These are phyloP conservation scores for Hyaloperonospora arabidopsidis DNA, from an alignment of 352 stramenopile species.

Conservation along the genomic window DNA sequence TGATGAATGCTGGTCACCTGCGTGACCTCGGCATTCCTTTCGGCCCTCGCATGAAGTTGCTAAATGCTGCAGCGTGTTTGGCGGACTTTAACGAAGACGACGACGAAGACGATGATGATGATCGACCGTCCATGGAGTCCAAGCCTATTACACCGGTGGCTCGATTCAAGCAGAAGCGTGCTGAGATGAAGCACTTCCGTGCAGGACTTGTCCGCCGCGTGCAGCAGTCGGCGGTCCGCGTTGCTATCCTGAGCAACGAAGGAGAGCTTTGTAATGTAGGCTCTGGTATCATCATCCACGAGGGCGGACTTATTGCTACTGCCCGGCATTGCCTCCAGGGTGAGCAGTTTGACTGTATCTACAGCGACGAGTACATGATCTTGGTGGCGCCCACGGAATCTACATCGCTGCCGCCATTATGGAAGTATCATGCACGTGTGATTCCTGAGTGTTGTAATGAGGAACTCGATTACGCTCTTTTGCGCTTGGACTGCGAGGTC, in stretches of 20 bases:
- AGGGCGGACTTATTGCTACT: slow-evolving; percentile 69
- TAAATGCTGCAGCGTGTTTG: slow-evolving; percentile 75
- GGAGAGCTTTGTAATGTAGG: slow-evolving; percentile 81
- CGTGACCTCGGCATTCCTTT: slow-evolving; percentile 79
- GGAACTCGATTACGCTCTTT: slow-evolving; percentile 73
- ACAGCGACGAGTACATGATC: slow-evolving; percentile 85
- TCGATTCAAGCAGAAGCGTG: slow-evolving; percentile 68
- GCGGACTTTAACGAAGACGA: slow-evolving; percentile 82
- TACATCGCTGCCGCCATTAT: slow-evolving; percentile 65
- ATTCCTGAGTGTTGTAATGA: slow-evolving; percentile 82
- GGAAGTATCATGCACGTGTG: slow-evolving; percentile 77
- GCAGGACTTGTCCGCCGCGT: slow-evolving; percentile 77
- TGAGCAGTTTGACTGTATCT: slow-evolving; percentile 83
- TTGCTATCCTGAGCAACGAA: slow-evolving; percentile 80
- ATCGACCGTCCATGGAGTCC: slow-evolving; percentile 56
- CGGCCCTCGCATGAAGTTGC: slow-evolving; percentile 75
- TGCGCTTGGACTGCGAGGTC: slow-evolving; percentile 79
- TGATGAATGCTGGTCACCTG: slow-evolving; percentile 83
- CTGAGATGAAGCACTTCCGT: slow-evolving; percentile 82
- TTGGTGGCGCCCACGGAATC: slow-evolving; percentile 77
- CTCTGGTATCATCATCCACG: slow-evolving; percentile 82
- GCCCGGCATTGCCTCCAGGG: slow-evolving; percentile 73
- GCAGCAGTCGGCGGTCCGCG: slow-evolving; percentile 78
- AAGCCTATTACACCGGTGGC: slow-evolving; percentile 64
- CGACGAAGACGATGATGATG: slow-evolving; percentile 70